Evolutionary conservation across 306 rosid species (phyloP).

Genomic region (Clitoria ternatea): DNA sequence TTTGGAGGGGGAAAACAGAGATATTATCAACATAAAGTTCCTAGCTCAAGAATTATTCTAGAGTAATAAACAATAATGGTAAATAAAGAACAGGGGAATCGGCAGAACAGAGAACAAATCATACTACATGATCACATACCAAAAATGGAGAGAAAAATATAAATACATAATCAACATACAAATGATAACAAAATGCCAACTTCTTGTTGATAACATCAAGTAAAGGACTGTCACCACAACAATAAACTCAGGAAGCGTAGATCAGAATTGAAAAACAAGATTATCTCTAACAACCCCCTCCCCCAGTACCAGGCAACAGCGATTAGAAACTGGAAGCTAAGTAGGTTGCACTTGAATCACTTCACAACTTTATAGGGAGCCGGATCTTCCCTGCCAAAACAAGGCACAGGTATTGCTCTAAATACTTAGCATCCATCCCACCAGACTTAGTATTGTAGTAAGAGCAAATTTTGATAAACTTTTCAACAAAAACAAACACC

Average conservation of each 20-base stretch:
- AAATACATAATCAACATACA: not conserved
- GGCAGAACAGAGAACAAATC: not conserved
- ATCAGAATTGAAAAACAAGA: not conserved
- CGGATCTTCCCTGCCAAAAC: slow-evolving; percentile 46
- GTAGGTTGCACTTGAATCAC: slow-evolving; percentile 31
- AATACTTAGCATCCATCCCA: slow-evolving; percentile 28
- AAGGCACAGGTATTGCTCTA: slow-evolving; percentile 36
- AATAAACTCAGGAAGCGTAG: not conserved
- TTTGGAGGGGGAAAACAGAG: not conserved
- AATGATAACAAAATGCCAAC: not conserved
- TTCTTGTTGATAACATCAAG: not conserved
- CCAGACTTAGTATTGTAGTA: slow-evolving; percentile 1
- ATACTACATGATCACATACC: not conserved
- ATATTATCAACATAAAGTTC: not conserved
- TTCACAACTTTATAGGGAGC: slow-evolving; percentile 32
- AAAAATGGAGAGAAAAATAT: not conserved
- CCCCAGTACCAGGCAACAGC: slow-evolving; percentile 29
- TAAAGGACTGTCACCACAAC: not conserved
- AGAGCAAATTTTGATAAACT: not conserved
- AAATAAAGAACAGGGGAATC: not conserved
- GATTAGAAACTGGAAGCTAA: slow-evolving; percentile 21
- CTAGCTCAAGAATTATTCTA: not conserved
- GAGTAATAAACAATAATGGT: slow-evolving; percentile 2
- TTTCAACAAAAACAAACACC: not conserved
- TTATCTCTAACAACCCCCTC: slow-evolving; percentile 19